Conservation (phyloP, 257 asterid genomes). For the Solanum ossicruentum region DNA sequence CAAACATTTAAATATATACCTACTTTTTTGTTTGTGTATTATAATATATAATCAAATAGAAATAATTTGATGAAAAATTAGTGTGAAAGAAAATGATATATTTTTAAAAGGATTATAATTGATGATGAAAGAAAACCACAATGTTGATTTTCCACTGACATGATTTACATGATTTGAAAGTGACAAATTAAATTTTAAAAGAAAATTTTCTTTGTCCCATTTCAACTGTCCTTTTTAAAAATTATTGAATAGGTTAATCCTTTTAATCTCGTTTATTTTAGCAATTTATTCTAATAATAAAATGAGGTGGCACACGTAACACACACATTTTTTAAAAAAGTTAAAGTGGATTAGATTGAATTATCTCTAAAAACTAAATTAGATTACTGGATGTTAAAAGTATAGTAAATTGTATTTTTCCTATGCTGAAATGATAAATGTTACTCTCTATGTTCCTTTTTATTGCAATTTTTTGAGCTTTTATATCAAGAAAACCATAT, state of each 20-base stretch:
- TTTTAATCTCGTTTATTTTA: not conserved
- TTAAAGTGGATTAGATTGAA: not conserved
- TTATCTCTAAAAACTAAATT: not conserved
- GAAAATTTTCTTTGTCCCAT: accelerated
- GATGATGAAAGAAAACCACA: not conserved
- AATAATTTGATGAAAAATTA: not conserved
- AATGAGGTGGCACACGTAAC: too few relatives aligned
- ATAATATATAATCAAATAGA: not conserved
- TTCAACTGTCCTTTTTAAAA: not conserved
- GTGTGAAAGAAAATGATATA: not conserved
- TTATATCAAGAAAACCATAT: not conserved
- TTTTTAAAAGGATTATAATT: not conserved
- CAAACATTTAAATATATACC: not conserved
- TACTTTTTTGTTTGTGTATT: not conserved
- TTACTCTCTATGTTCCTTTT: not conserved
- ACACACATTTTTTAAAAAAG: not conserved
- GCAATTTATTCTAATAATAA: not conserved
- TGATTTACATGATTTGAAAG: not conserved
- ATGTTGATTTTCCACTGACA: not conserved
- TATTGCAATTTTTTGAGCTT: not conserved
- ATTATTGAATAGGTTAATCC: not conserved
- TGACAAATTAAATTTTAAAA: not conserved
- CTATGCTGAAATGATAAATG: not conserved
- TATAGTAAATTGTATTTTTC: too few relatives aligned
- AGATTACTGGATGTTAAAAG: not conserved